These are phyloP conservation scores for Populus pruinosa DNA, from an alignment of 345 rosid species.

Conservation along the genomic window DNA sequence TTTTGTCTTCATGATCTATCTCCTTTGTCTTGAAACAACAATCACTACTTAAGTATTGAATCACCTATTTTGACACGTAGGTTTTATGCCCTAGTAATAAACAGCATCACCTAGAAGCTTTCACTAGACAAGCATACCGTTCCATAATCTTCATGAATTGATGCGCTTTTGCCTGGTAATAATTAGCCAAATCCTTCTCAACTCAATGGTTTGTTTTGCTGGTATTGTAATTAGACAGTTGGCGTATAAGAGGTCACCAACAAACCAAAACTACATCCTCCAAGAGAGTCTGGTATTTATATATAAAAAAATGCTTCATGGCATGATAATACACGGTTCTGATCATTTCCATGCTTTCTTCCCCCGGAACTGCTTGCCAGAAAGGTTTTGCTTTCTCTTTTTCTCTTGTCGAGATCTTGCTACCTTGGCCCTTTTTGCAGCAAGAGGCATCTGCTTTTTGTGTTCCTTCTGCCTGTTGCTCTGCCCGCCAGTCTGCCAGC, in stretches of 20 bases:
- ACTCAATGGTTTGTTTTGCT: too few species aligned
- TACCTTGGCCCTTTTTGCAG: conserved; percentile 67
- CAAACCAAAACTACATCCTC: too few species aligned
- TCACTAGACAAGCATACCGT: not conserved
- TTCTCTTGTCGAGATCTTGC: conserved; percentile 48
- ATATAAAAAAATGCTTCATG: not conserved
- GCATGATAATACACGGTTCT: not conserved
- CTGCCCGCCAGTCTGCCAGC: conserved; percentile 64
- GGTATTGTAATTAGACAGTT: too few species aligned
- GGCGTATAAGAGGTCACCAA: too few species aligned
- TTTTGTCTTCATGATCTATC: too few species aligned
- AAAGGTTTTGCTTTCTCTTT: conserved; percentile 37
- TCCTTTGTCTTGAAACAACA: too few species aligned
- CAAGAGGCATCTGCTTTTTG: conserved; percentile 76
- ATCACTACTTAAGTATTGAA: too few species aligned
- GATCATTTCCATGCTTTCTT: conserved; percentile 82
- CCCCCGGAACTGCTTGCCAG: conserved; percentile 79
- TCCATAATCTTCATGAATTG: not conserved
- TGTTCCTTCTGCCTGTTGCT: conserved; percentile 89
- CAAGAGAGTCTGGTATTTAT: not conserved
- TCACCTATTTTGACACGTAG: too few species aligned
- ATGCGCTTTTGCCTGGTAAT: too few species aligned
- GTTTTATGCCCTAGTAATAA: not conserved
- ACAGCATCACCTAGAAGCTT: not conserved
- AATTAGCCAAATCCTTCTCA: too few species aligned